These are phyloP conservation scores for Serendipita sp. DNA, from an alignment of 768 basidiomycete species.

Conservation along the genomic window DNA sequence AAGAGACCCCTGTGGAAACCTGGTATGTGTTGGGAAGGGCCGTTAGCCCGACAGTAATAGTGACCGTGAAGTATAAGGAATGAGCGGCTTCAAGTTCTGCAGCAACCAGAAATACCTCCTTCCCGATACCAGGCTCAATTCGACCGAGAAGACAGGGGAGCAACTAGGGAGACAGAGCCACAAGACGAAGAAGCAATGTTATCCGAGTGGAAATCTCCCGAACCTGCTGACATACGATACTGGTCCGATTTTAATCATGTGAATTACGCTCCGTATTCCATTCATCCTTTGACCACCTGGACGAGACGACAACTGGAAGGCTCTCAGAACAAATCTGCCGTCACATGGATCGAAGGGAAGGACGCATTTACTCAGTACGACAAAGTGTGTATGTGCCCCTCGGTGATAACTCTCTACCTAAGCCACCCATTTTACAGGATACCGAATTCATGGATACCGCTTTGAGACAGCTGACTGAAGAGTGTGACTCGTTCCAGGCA, in stretches of 20 bases:
- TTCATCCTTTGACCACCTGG: not conserved
- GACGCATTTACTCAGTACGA: not conserved
- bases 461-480: not conserved
- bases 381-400: not conserved
- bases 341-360: not conserved
- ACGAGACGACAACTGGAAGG: not conserved
- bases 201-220: not conserved
- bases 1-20: not conserved
- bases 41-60: not conserved
- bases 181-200: not conserved
- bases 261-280: not conserved
- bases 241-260: not conserved
- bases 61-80: not conserved
- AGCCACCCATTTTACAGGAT: not conserved
- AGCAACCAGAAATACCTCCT: not conserved
- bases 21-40: not conserved
- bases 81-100: not conserved
- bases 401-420: not conserved
- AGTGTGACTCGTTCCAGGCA: not conserved
- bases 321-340: not conserved
- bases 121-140: not conserved
- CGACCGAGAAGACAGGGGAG: not conserved
- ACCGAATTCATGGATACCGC: not conserved
- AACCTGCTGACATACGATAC: not conserved
- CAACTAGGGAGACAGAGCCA: not conserved